These are phyloP conservation scores for Fusarium cyanostomum DNA, from an alignment of 2,329 filamentous ascomycete species.

Conservation along the genomic window DNA sequence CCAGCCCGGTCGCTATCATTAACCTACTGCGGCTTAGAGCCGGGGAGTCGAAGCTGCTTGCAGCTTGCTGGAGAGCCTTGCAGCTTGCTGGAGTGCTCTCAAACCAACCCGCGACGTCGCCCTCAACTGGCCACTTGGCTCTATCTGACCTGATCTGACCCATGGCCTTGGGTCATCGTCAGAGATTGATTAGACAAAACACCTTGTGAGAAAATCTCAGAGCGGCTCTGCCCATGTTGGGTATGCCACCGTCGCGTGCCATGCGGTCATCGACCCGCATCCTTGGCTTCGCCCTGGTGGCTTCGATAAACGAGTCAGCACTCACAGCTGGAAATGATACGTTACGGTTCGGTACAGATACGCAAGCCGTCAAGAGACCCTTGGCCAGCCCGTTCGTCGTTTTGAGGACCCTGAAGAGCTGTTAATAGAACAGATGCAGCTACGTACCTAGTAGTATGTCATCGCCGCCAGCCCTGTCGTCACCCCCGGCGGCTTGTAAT, in stretches of 20 bases:
- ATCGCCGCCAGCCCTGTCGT: constrained; percentile 2
- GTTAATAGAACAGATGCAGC: constrained; percentile 9
- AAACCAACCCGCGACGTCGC: constrained; percentile 1
- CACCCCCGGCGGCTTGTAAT: background rate
- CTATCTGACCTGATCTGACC: constrained; percentile 10
- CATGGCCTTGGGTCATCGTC: constrained; percentile 2
- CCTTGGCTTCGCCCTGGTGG: constrained; percentile 14
- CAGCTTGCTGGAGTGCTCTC: background rate
- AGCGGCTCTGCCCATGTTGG: background rate
- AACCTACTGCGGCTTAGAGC: background rate
- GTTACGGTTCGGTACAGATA: too few species aligned
- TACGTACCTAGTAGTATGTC: constrained; percentile 33
- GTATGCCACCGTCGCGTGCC: constrained; percentile 19
- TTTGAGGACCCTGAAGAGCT: constrained; percentile 2
- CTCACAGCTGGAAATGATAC: constrained; percentile 30
- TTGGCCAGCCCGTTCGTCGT: constrained; percentile 1
- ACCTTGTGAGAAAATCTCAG: background rate
- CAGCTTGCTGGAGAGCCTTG: too few species aligned
- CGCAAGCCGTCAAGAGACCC: constrained; percentile 21
- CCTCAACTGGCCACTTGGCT: constrained; percentile 4
- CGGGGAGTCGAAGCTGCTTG: background rate
- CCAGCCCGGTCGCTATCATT: background rate
- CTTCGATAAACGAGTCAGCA: constrained; percentile 26
- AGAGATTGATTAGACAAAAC: constrained; percentile 5
- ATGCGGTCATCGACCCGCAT: constrained; percentile 19